Conservation (phyloP, 2,329 filamentous ascomycete species). For the Penicillium corylophilum region DNA sequence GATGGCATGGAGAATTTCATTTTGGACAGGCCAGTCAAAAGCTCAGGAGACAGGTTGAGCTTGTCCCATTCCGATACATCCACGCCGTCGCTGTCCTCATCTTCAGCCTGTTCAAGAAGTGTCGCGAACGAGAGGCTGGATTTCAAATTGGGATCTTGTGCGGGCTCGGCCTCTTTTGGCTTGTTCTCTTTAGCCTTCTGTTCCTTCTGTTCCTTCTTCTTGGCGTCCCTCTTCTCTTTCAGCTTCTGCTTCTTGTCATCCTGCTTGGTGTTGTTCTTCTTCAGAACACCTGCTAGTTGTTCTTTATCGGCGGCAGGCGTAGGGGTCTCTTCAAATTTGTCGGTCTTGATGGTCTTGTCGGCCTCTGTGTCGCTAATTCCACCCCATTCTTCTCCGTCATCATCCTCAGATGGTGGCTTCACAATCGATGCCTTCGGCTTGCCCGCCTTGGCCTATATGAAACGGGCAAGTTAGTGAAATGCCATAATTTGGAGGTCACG, state of each 20-base stretch:
- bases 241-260: not conserved
- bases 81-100: conserved; percentile 65
- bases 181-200: conserved; percentile 22
- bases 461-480: not conserved
- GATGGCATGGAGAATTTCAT: conserved; percentile 81
- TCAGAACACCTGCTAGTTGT: not conserved
- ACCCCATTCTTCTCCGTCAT: conserved; percentile 60
- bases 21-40: conserved; percentile 72
- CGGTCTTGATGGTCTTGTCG: not conserved
- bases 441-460: conserved; percentile 33
- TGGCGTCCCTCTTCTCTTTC: conserved; percentile 18
- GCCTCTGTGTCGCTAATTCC: conserved; percentile 60
- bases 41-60: conserved; percentile 69
- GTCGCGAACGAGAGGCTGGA: conserved; percentile 38
- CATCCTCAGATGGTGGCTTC: conserved; percentile 22
- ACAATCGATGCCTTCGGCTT: conserved; percentile 35
- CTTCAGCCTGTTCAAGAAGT: conserved; percentile 37
- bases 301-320: conserved; percentile 9
- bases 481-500: not conserved
- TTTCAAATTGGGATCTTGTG: conserved; percentile 36
- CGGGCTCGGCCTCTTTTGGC: conserved; percentile 29
- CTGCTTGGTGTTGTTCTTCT: not conserved
- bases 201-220: conserved; percentile 29
- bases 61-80: conserved; percentile 73
- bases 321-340: conserved; percentile 15